A percentile compares a stretch with the other conserved stretches of the same genome.
Evolutionary conservation across 208 protist genomes (phyloP).

Genomic region (Trypanosoma cruzi): DNA sequence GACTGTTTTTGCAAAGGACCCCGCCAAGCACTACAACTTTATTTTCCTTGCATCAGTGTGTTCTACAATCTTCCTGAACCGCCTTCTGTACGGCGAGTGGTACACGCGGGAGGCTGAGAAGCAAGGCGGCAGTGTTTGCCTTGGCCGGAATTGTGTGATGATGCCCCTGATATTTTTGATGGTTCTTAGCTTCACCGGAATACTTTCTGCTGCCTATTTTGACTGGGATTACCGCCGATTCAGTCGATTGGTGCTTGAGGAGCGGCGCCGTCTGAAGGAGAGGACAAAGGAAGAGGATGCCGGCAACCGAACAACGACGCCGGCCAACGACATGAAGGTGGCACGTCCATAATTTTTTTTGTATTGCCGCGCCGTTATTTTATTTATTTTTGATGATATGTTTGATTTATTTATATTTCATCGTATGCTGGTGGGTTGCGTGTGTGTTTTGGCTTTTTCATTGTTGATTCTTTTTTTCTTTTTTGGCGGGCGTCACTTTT

Average conservation of each 20-base stretch:
- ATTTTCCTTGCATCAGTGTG: slow-evolving; percentile 30
- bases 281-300: no score
- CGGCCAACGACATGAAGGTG: no score
- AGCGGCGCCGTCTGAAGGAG: no score
- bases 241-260: slow-evolving; percentile 34
- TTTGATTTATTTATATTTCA: no score
- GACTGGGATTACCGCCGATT: slow-evolving; percentile 53
- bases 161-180: slow-evolving; percentile 62
- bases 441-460: no score
- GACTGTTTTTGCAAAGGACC: slow-evolving; percentile 35
- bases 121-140: slow-evolving; percentile 49
- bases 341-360: no score
- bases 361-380: no score
- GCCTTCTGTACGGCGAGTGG: slow-evolving; percentile 63
- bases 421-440: no score
- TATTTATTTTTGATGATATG: no score
- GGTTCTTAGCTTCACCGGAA: slow-evolving; percentile 31
- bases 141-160: slow-evolving; percentile 63
- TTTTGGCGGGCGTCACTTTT: no score
- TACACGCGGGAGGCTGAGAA: slow-evolving; percentile 59
- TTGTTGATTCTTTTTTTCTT: no score
- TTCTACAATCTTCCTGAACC: slow-evolving; percentile 33
- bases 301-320: no score
- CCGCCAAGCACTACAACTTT: slow-evolving; percentile 41
- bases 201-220: slow-evolving; percentile 52